A percentile compares a stretch with the other conserved stretches of the same genome.
These are phyloP conservation scores for Jackrogersella multiformis DNA, from an alignment of 495 filamentous ascomycete genomes.

Conservation along the genomic window DNA sequence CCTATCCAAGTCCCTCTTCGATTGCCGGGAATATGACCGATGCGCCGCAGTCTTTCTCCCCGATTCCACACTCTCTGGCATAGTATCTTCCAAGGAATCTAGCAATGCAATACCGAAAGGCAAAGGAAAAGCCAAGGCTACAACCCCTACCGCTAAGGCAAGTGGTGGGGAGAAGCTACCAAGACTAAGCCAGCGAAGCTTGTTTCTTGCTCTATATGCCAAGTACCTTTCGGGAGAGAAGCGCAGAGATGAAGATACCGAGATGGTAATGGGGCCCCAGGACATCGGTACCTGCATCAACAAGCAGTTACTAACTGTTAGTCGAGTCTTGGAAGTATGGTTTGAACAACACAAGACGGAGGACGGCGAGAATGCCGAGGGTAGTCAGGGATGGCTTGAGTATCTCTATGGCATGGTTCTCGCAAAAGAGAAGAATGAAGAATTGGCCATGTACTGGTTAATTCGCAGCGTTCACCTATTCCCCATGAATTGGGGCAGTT, in stretches of 20 bases:
- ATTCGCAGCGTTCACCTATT: constrained; percentile 84
- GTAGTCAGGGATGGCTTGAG: constrained; percentile 91
- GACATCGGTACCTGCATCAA: constrained; percentile 86
- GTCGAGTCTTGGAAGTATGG: constrained; percentile 79
- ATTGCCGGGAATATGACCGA: constrained; percentile 94
- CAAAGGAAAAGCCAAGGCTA: constrained; percentile 64
- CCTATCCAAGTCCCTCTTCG: constrained; percentile 93
- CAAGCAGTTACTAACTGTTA: constrained; percentile 78
- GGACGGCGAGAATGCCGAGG: constrained; percentile 62
- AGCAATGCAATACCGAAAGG: constrained; percentile 51
- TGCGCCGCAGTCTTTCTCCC: constrained; percentile 91
- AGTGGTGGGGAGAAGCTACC: constrained; percentile 43
- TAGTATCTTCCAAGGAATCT: constrained; percentile 60
- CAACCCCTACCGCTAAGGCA: constrained; percentile 37
- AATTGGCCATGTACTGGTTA: constrained; percentile 81
- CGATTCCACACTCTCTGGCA: constrained; percentile 69
- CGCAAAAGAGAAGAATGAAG: constrained; percentile 89
- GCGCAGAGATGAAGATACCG: constrained; percentile 91
- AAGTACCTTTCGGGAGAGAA: constrained; percentile 95
- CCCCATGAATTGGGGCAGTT: constrained; percentile 96
- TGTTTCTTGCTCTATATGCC: constrained; percentile 94
- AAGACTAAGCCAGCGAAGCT: constrained; percentile 80
- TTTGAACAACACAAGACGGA: constrained; percentile 69
- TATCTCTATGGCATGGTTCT: constrained; percentile 93
- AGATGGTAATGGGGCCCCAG: constrained; percentile 95